Evolutionary conservation across 768 basidiomycete species (phyloP).

Genomic region (Lactarius sp.): DNA sequence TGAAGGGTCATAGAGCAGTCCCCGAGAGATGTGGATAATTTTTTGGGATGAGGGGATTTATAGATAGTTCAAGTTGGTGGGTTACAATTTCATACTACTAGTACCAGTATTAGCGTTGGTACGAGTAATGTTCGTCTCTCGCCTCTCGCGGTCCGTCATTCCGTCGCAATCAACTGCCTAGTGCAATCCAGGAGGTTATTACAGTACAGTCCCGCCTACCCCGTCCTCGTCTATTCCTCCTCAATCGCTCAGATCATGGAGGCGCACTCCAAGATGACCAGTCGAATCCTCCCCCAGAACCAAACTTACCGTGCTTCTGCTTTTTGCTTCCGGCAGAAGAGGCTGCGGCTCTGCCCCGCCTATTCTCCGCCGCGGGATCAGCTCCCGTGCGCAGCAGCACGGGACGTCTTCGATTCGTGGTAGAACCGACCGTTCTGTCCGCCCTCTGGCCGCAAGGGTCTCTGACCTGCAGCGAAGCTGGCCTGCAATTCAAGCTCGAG

Average conservation of each 20-base stretch:
- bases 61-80: too few relatives aligned
- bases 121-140: neutral
- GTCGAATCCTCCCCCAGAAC: neutral
- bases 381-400: neutral
- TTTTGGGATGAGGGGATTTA: neutral
- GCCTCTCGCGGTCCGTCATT: neutral
- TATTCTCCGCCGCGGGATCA: constrained; percentile 4
- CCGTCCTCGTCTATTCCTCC: neutral
- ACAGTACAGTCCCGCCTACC: neutral
- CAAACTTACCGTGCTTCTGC: neutral
- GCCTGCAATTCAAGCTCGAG: neutral
- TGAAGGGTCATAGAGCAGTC: neutral
- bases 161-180: neutral
- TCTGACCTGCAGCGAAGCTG: neutral
- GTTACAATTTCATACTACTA: neutral
- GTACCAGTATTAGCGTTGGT: too few relatives aligned
- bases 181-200: too few relatives aligned
- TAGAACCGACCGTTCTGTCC: neutral
- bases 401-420: neutral
- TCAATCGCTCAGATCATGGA: neutral
- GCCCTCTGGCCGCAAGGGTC: neutral
- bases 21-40: neutral
- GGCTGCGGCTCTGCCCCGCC: neutral
- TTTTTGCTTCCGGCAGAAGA: constrained; percentile 6
- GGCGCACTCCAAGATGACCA: constrained; percentile 5